Percentiles rank a stretch among this genome's conserved stretches.
Conservation (phyloP, 768 basidiomycete genomes). For the Pulveroboletus sp. region DNA sequence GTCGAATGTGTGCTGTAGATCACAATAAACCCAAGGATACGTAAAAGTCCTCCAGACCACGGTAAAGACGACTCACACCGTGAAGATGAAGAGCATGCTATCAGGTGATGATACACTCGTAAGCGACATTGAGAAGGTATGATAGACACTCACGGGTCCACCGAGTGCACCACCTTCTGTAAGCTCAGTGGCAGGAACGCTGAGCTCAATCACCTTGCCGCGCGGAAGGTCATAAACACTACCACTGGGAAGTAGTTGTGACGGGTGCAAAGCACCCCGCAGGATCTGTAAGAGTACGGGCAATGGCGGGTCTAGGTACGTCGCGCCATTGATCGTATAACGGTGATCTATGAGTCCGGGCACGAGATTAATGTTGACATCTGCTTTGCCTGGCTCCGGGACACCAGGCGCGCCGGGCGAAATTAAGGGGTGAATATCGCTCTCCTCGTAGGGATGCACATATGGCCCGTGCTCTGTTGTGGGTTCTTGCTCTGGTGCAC, state of each 20-base stretch:
- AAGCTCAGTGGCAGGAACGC: constrained; percentile 12
- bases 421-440: constrained; percentile 16
- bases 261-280: constrained; percentile 17
- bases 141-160: constrained; percentile 21
- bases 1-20: constrained; percentile 35
- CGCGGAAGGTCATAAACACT: constrained; percentile 14
- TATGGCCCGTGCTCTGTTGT: constrained; percentile 17
- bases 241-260: constrained; percentile 11
- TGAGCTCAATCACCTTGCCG: constrained; percentile 15
- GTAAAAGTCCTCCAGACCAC: not conserved
- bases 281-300: constrained; percentile 22
- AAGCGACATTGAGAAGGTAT: not conserved
- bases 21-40: not conserved
- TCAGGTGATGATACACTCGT: not conserved
- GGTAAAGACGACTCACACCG: constrained; percentile 8
- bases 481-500: constrained; percentile 26
- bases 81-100: constrained; percentile 24
- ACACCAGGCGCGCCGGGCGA: constrained; percentile 21
- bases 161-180: constrained; percentile 26
- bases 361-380: constrained; percentile 21
- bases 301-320: constrained; percentile 5
- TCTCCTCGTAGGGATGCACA: constrained; percentile 12
- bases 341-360: not conserved
- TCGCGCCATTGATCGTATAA: constrained; percentile 9
- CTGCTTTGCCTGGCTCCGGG: constrained; percentile 20